Conservation (phyloP, 2,329 filamentous ascomycete species). For the Chrysoporthe cubensis region DNA sequence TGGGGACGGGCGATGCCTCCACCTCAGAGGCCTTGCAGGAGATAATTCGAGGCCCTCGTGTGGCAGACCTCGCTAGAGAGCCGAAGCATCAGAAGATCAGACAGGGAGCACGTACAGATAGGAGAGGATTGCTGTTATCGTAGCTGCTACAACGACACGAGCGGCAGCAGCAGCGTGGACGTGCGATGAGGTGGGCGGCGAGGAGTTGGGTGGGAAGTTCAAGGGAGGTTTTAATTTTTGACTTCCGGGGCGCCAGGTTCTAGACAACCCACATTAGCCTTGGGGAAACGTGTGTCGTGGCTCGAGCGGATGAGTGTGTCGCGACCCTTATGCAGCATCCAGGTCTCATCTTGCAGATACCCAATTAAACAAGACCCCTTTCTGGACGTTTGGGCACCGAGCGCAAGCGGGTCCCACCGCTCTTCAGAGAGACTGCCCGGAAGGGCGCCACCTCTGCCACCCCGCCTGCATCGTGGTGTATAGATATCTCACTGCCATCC, state of each 20-base stretch:
- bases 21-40: conserved; percentile 12
- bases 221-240: conserved; percentile 14
- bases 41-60: conserved; percentile 1
- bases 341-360: conserved; percentile 26
- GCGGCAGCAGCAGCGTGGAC: conserved; percentile 13
- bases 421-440: conserved; percentile 8
- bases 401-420: conserved; percentile 28
- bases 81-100: not conserved
- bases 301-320: conserved; percentile 42
- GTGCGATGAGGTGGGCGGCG: conserved; percentile 10
- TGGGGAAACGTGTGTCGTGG: conserved; percentile 43
- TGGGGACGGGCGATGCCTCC: conserved; percentile 11
- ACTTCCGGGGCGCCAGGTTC: conserved; percentile 27
- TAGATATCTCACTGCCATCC: conserved; percentile 1
- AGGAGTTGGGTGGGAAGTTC: conserved; percentile 22
- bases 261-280: conserved; percentile 41
- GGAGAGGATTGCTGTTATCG: conserved; percentile 5
- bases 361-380: conserved; percentile 25
- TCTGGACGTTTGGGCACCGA: conserved; percentile 27
- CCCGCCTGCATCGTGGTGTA: conserved; percentile 2
- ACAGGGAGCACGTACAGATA: conserved; percentile 12
- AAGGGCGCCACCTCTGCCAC: conserved; percentile 15
- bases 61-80: conserved; percentile 9
- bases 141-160: conserved; percentile 1
- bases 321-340: conserved; percentile 30